phyloP scores from a whole-genome alignment of 352 stramenopile species.

The Phytophthora kernoviae region DNA sequence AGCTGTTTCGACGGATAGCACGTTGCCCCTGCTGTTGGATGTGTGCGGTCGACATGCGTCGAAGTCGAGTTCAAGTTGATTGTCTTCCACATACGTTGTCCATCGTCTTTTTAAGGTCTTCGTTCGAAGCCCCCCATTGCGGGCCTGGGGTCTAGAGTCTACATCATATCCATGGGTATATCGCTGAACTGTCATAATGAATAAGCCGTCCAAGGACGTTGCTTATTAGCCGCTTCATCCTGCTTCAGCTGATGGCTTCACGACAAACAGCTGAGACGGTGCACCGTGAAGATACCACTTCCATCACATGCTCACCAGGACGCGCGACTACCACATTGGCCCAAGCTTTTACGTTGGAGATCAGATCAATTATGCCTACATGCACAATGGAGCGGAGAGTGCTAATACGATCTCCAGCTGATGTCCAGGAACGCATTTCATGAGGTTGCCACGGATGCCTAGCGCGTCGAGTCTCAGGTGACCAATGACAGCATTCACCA shows the following conservation, averaged over 20 bases:
- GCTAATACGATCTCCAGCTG: slow-evolving; percentile 2
- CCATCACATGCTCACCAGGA: no score
- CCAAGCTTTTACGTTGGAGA: slow-evolving; percentile 1
- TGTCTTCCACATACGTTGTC: background rate
- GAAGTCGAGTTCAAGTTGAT: background rate
- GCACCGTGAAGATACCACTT: background rate
- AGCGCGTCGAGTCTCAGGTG: no score
- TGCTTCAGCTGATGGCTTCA: no score
- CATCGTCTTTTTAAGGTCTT: no score
- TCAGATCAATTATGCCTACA: background rate
- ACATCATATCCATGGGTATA: no score
- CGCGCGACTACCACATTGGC: no score
- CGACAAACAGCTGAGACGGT: slow-evolving; percentile 4
- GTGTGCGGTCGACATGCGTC: background rate
- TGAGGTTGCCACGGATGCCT: no score
- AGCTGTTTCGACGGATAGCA: background rate
- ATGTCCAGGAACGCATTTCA: background rate
- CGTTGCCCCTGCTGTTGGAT: background rate
- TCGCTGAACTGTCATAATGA: no score
- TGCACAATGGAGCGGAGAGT: background rate
- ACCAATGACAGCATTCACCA: slow-evolving; percentile 14
- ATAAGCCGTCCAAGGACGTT: background rate
- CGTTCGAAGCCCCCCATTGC: no score
- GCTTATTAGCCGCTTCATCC: background rate
- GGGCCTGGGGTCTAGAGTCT: no score